These are phyloP conservation scores for Fusarium coicis DNA, from an alignment of 2,329 filamentous ascomycete genomes.

Conservation along the genomic window DNA sequence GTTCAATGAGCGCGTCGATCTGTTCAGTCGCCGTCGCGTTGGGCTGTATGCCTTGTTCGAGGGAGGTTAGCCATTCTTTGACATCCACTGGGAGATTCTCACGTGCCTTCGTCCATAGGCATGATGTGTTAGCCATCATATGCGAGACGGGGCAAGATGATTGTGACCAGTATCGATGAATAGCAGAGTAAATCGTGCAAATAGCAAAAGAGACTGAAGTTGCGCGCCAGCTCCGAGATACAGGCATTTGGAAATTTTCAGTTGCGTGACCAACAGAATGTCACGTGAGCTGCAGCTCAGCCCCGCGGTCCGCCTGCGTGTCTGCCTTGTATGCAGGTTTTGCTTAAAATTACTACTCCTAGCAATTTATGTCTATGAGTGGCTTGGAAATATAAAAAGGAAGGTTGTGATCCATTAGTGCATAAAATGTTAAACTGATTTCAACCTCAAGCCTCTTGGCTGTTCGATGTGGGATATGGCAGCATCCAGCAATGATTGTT, in stretches of 20 bases:
- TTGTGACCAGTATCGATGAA: too few species aligned
- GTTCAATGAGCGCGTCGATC: neutral
- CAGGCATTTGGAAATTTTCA: neutral
- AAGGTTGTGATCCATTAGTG: neutral
- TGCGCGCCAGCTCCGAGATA: neutral
- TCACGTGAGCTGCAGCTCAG: neutral
- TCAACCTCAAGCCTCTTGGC: neutral
- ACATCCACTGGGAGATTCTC: fast-evolving
- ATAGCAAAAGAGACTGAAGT: neutral
- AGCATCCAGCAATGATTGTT: too few species aligned
- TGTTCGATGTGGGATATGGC: neutral
- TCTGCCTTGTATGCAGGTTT: neutral
- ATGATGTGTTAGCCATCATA: fast-evolving
- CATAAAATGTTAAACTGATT: fast-evolving
- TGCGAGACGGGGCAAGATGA: fast-evolving
- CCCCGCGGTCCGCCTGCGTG: fast-evolving
- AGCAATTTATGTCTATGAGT: fast-evolving
- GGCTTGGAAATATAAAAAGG: neutral
- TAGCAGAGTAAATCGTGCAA: neutral
- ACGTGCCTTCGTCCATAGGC: fast-evolving
- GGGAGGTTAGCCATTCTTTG: neutral
- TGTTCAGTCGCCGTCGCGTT: neutral
- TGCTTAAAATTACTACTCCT: neutral
- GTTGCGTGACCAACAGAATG: neutral
- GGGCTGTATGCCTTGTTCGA: neutral